Base-by-base conservation (phyloP, 371 early-diverging fungal genomes). In the Nematocida displodere region DNA sequence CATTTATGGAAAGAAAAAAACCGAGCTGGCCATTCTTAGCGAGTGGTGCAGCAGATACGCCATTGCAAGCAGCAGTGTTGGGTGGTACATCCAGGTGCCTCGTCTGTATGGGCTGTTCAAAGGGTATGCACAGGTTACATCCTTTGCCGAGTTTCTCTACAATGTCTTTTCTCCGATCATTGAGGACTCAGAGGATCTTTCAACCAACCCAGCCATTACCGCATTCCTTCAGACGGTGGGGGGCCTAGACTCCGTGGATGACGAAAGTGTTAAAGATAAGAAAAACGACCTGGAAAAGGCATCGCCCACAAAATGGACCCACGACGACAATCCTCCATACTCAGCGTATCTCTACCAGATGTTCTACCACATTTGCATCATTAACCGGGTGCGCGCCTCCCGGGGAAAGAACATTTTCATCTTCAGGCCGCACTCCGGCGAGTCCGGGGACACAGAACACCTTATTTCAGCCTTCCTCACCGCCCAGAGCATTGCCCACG, bases 361-460 rank as follows among this genome's bases (percentile, higher is more conserved):
- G 86, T 93, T 89, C 85, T 88, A 93, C 53, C 93, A 95, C 80
- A 82, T 94, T 83, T 85, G 87, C 46, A 83, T 89, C 2, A 80
- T 95, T 33, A 96, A 96, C 83, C 86, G 85, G 49, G 92, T 90
- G 87, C 86, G 96, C 58, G 85, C 86, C 65, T 92, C 88, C 87
- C 85, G 80, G 8, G 44, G 56, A 64, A 37, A 79, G 87, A 87
- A 91, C 82, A 92, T 94, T 0, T 91, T 96, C 85, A 90, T 90
- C 2, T 80, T 95, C 44, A 86, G 94, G 53, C 97, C 97, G 33
- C 97, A 96, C 79, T 88, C 91, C 53, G 97, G 95, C 63, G 97
- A 96, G 82, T 93, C 93, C 20, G 97, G 97, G 28, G 94, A 94
- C 78, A 90, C 92, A 2, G 97, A 94, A 52, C 94, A 96, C 79